Conservation (phyloP, 495 filamentous ascomycete species). For the Clohesyomyces aquaticus region DNA sequence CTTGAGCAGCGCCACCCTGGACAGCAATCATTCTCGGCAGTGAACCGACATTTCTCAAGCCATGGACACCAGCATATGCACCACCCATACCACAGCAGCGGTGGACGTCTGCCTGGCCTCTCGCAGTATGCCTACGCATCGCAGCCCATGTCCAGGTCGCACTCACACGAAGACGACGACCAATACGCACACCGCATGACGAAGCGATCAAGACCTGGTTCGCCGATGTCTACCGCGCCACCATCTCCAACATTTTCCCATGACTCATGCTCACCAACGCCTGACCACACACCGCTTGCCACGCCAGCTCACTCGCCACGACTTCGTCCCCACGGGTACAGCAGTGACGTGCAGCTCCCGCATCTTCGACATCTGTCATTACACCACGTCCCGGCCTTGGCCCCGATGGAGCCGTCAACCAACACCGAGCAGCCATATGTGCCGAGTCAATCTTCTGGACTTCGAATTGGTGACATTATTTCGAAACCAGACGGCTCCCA, state of each 20-base stretch:
- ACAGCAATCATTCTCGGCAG: conserved; percentile 45
- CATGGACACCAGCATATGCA: conserved; percentile 24
- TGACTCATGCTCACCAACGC: conserved; percentile 93
- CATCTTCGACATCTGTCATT: conserved; percentile 86
- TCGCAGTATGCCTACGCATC: conserved; percentile 74
- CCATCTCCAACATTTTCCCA: conserved; percentile 98
- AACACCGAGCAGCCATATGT: conserved; percentile 63
- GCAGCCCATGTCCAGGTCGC: conserved; percentile 84
- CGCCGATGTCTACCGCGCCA: conserved; percentile 91
- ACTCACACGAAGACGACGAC: conserved; percentile 84
- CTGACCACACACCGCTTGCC: conserved; percentile 93
- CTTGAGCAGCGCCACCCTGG: conserved; percentile 66
- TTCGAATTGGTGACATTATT: conserved; percentile 91
- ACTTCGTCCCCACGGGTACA: conserved; percentile 70
- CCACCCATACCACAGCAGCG: conserved; percentile 38
- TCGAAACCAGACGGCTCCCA: conserved; percentile 82
- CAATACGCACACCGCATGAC: conserved; percentile 72
- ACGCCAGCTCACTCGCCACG: conserved; percentile 96
- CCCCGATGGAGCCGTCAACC: conserved; percentile 84
- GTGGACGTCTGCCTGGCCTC: conserved; percentile 66
- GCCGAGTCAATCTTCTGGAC: conserved; percentile 63
- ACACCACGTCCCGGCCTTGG: conserved; percentile 82
- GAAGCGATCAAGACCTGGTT: conserved; percentile 89
- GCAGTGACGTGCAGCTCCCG: conserved; percentile 72
- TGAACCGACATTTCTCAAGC: conserved; percentile 52